These are phyloP conservation scores for Hamamelis virginiana DNA, from an alignment of 164 flowering plant species.

Conservation along the genomic window DNA sequence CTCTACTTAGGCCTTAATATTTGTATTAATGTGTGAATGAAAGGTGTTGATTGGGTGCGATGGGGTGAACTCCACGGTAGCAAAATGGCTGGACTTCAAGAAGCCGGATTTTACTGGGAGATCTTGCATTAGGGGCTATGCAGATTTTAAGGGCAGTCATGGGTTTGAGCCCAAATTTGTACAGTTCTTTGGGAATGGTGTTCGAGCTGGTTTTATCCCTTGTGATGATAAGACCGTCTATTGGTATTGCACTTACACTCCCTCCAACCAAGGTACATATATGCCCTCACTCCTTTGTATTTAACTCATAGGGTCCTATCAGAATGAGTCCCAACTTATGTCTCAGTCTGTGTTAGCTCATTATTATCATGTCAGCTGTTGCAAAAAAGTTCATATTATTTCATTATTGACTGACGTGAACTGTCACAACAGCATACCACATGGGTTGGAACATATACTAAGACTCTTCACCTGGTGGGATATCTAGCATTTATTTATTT, in stretches of 20 bases:
- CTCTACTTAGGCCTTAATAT: no score
- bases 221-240: slow-evolving; percentile 39
- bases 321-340: no score
- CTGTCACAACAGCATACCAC: no score
- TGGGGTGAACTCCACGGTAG: slow-evolving; percentile 54
- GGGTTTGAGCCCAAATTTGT: slow-evolving; percentile 34
- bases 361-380: no score
- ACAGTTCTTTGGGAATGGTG: slow-evolving; percentile 46
- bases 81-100: slow-evolving; percentile 45
- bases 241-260: slow-evolving; percentile 52
- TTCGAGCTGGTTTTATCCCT: slow-evolving; percentile 49
- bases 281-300: no score
- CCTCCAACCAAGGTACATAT: slow-evolving; percentile 30
- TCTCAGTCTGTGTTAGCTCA: no score
- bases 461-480: no score
- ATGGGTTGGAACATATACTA: no score
- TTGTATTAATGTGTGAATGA: background rate
- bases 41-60: slow-evolving; percentile 44
- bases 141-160: slow-evolving; percentile 32
- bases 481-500: no score
- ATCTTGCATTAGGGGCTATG: slow-evolving; percentile 40
- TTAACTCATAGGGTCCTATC: no score
- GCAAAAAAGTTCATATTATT: no score
- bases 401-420: no score
- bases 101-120: slow-evolving; percentile 36